Conservation (phyloP, 1,284 basidiomycete species). For the Sanghuangporus baumii region DNA sequence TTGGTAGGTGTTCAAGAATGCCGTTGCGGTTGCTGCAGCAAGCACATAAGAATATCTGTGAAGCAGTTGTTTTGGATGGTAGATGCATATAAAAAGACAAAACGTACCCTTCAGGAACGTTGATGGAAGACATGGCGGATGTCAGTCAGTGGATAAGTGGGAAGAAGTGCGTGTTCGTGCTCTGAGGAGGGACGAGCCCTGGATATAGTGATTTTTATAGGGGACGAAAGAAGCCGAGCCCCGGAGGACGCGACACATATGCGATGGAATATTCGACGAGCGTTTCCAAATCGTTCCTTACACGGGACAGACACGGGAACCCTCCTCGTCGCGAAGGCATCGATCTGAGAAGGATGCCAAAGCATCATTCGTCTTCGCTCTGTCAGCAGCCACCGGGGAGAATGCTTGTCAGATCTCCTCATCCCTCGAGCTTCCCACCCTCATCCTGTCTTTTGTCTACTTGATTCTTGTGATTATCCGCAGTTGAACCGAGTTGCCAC, state of each 20-base stretch:
- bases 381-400: not conserved
- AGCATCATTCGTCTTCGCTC: not conserved
- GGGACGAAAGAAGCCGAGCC: not conserved
- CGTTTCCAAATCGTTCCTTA: not conserved
- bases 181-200: not conserved
- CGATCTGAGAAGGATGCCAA: not conserved
- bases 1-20: constrained; percentile 48
- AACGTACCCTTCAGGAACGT: constrained; percentile 33
- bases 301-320: not conserved
- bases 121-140: constrained; percentile 28
- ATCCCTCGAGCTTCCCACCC: not conserved
- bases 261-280: not conserved
- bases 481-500: not conserved
- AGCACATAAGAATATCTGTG: constrained; percentile 46
- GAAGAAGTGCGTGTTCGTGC: not conserved
- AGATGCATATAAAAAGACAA: not conserved
- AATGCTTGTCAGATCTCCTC: not conserved
- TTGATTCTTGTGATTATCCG: not conserved
- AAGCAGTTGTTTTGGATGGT: not conserved
- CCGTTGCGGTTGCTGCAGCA: constrained; percentile 45
- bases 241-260: not conserved
- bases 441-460: not conserved
- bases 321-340: not conserved
- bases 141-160: not conserved
- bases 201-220: not conserved